Conservation (phyloP, 208 protist species). For the Leptomonas seymouri region DNA sequence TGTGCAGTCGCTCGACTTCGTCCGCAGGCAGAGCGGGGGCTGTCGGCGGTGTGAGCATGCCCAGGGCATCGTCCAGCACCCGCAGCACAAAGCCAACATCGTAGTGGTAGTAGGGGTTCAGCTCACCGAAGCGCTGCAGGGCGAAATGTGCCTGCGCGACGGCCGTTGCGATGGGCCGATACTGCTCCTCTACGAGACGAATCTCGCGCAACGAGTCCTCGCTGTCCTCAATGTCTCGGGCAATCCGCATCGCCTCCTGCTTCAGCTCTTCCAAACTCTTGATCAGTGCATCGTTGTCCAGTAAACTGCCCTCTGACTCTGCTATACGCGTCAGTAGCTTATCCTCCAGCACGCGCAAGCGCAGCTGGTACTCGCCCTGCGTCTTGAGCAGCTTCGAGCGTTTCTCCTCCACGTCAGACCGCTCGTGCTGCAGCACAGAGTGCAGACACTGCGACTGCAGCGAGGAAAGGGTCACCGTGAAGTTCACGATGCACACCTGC, state of each 20-base stretch:
- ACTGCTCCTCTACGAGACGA: slow-evolving; percentile 76
- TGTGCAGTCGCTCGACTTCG: slow-evolving; percentile 30
- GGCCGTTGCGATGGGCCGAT: slow-evolving; percentile 92
- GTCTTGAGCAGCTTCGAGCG: slow-evolving; percentile 92
- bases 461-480: slow-evolving; percentile 97
- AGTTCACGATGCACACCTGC: slow-evolving; percentile 98
- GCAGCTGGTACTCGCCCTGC: slow-evolving; percentile 96
- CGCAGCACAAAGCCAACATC: slow-evolving; percentile 96
- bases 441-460: slow-evolving; percentile 96
- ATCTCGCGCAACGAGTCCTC: slow-evolving; percentile 94
- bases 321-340: slow-evolving; percentile 95
- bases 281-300: slow-evolving; percentile 98
- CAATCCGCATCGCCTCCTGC: slow-evolving; percentile 88
- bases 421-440: slow-evolving; percentile 92
- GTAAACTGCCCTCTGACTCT: slow-evolving; percentile 94
- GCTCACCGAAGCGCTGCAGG: slow-evolving; percentile 91
- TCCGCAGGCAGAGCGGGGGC: slow-evolving; percentile 5
- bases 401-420: slow-evolving; percentile 96
- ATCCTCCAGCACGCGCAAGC: slow-evolving; percentile 96
- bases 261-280: slow-evolving; percentile 95
- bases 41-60: slow-evolving; percentile 37
- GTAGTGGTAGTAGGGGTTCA: slow-evolving; percentile 98
- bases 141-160: slow-evolving; percentile 96
- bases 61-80: slow-evolving; percentile 89
- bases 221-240: slow-evolving; percentile 91